Percentiles rank a stretch among this genome's conserved stretches.
phyloP scores from a whole-genome alignment of 352 stramenopile genomes.

The Pythium pyrilobum region DNA sequence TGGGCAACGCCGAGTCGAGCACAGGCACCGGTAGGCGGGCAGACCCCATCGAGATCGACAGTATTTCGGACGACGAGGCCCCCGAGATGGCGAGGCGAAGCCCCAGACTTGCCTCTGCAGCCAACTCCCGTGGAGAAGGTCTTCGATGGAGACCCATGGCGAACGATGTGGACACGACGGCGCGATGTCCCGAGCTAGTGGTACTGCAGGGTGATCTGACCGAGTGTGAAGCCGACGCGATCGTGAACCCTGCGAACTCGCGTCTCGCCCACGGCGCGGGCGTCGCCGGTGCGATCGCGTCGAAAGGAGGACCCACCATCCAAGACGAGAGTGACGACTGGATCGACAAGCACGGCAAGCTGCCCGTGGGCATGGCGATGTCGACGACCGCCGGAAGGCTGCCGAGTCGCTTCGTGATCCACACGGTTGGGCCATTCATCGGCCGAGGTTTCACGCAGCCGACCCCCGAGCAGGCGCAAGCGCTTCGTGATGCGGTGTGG shows the following conservation, averaged over 20 bases:
- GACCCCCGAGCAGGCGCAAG: conserved; percentile 19
- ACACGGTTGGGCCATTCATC: conserved; percentile 35
- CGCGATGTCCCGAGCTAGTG: conserved; percentile 14
- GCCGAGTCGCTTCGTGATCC: conserved; percentile 37
- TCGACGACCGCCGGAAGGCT: conserved; percentile 26
- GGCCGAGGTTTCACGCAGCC: not conserved
- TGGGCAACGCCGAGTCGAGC: too few relatives aligned
- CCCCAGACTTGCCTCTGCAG: too few relatives aligned
- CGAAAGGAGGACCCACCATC: conserved; percentile 24
- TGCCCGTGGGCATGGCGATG: conserved; percentile 31
- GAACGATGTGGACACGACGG: not conserved
- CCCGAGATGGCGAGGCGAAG: too few relatives aligned
- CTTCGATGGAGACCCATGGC: not conserved
- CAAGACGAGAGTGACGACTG: conserved; percentile 27
- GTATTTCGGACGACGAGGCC: too few relatives aligned
- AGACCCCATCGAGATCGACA: too few relatives aligned
- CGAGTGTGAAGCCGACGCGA: conserved; percentile 25
- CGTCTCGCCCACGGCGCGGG: conserved; percentile 30
- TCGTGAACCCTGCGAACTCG: conserved; percentile 42
- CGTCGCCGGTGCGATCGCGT: conserved; percentile 28
- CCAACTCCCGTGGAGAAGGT: too few relatives aligned
- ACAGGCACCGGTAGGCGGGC: too few relatives aligned
- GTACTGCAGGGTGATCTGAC: conserved; percentile 42
- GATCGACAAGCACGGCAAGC: conserved; percentile 18
- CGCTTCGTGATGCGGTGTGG: conserved; percentile 33